Conservation (phyloP, 495 filamentous ascomycete species). For the Aspergillus panamensis region DNA sequence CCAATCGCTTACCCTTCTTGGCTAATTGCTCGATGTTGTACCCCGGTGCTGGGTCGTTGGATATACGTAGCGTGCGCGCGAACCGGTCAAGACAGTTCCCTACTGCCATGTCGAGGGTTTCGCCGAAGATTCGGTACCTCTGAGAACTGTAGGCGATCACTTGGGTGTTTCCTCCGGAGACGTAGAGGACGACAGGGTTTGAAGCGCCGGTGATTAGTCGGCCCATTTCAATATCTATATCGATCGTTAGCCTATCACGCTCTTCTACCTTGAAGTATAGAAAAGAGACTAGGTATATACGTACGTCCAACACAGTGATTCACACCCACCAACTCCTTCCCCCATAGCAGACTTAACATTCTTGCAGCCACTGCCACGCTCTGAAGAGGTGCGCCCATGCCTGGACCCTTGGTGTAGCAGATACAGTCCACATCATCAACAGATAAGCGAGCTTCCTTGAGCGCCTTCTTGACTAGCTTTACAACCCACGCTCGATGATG, state of each 20-base stretch:
- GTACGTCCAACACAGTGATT: slow-evolving; percentile 95
- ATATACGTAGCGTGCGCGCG: slow-evolving; percentile 81
- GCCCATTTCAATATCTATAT: slow-evolving; percentile 91
- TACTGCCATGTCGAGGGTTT: slow-evolving; percentile 94
- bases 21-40: slow-evolving; percentile 98
- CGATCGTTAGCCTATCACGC: too few relatives aligned
- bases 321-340: slow-evolving; percentile 81
- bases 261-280: not conserved
- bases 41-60: slow-evolving; percentile 93
- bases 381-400: slow-evolving; percentile 95
- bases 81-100: slow-evolving; percentile 97
- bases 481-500: slow-evolving; percentile 89
- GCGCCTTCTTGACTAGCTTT: slow-evolving; percentile 68
- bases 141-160: slow-evolving; percentile 95
- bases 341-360: slow-evolving; percentile 79
- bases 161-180: slow-evolving; percentile 95
- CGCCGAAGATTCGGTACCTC: slow-evolving; percentile 95
- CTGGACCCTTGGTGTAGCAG: slow-evolving; percentile 92
- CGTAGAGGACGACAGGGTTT: slow-evolving; percentile 96
- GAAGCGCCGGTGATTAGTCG: slow-evolving; percentile 83
- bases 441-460: slow-evolving; percentile 61
- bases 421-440: slow-evolving; percentile 77
- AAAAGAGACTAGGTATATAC: slow-evolving; percentile 22
- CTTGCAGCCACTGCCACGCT: slow-evolving; percentile 82
- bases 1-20: slow-evolving; percentile 66